Evolutionary conservation across 2,329 filamentous ascomycete species (phyloP).

Genomic region (Aspergillus uvarum): DNA sequence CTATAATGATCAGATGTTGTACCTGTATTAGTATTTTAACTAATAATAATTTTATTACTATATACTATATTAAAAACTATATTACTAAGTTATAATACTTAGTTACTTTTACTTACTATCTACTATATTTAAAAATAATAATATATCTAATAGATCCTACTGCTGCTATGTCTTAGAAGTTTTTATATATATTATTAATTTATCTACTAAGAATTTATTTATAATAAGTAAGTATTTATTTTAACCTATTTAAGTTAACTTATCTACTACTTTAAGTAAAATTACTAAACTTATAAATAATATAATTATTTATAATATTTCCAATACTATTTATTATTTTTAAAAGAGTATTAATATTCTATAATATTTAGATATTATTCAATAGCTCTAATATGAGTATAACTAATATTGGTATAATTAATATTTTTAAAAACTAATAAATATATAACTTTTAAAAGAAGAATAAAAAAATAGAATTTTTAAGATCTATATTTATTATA

Average conservation of each 20-base stretch:
- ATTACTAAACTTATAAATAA: too few relatives aligned
- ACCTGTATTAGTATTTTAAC: too few relatives aligned
- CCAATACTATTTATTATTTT: background rate
- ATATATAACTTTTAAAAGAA: background rate
- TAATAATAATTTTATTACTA: too few relatives aligned
- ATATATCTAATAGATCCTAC: background rate
- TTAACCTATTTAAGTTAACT: background rate
- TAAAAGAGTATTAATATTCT: background rate
- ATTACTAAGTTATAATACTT: background rate
- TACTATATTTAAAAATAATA: background rate
- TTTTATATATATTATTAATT: background rate
- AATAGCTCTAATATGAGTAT: background rate
- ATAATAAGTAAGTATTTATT: too few relatives aligned
- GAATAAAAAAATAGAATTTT: background rate
- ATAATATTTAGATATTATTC: background rate
- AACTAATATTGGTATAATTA: too few relatives aligned
- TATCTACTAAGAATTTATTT: background rate
- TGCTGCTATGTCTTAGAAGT: background rate
- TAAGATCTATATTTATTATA: background rate
- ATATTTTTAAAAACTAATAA: background rate
- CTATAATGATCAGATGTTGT: too few relatives aligned
- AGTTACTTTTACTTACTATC: background rate
- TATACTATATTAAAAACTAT: too few relatives aligned
- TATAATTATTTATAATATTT: background rate
- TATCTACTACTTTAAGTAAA: background rate